These are phyloP conservation scores for Amanita pallidorosea DNA, from an alignment of 768 basidiomycete species.

Conservation along the genomic window DNA sequence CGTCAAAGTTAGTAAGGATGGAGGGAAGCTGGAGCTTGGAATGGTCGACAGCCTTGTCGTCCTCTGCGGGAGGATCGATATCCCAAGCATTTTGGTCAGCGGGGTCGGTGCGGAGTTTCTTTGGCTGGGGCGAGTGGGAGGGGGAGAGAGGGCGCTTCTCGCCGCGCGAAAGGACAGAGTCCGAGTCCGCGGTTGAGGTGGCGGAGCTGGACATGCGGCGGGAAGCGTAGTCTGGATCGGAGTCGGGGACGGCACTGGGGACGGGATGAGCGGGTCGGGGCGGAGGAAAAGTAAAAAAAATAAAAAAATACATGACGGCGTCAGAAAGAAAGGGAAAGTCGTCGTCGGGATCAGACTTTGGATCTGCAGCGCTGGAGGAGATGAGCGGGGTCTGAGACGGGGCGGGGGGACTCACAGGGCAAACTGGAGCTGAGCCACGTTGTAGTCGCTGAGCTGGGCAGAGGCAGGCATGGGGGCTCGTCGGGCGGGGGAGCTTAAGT, in stretches of 20 bases:
- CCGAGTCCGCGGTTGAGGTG: slow-evolving; percentile 57
- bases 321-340: slow-evolving; percentile 29
- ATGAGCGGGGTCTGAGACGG: slow-evolving; percentile 15
- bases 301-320: slow-evolving; percentile 27
- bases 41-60: slow-evolving; percentile 33
- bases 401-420: slow-evolving; percentile 34
- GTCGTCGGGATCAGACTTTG: slow-evolving; percentile 26
- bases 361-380: slow-evolving; percentile 22
- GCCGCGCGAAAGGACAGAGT: slow-evolving; percentile 46
- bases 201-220: slow-evolving; percentile 77
- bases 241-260: slow-evolving; percentile 18
- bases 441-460: slow-evolving; percentile 45
- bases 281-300: slow-evolving; percentile 8
- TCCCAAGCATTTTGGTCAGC: slow-evolving; percentile 25
- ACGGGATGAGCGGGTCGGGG: slow-evolving; percentile 8
- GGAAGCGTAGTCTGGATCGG: slow-evolving; percentile 45
- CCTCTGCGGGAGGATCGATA: slow-evolving; percentile 20
- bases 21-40: slow-evolving; percentile 62
- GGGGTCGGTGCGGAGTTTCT: slow-evolving; percentile 30
- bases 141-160: slow-evolving; percentile 56
- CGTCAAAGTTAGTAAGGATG: slow-evolving; percentile 62
- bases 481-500: slow-evolving; percentile 11
- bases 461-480: slow-evolving; percentile 9
- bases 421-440: slow-evolving; percentile 54
- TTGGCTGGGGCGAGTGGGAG: slow-evolving; percentile 41